These are phyloP conservation scores for Boletellus ananas DNA, from an alignment of 768 basidiomycete species.

Conservation along the genomic window DNA sequence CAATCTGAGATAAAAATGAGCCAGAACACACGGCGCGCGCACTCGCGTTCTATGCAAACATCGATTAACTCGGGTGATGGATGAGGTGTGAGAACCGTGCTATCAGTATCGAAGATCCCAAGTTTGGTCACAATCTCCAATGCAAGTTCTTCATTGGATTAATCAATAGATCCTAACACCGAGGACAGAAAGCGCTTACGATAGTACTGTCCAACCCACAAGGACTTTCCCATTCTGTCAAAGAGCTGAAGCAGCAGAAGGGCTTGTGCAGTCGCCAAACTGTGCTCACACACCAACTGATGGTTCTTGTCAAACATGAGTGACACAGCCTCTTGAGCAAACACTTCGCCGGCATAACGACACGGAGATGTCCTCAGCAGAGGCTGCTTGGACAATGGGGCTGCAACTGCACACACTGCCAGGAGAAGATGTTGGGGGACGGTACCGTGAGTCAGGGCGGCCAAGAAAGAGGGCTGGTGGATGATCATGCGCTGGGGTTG, in stretches of 20 bases:
- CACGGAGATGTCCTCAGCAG: slow-evolving; percentile 52
- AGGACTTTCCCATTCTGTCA: slow-evolving; percentile 45
- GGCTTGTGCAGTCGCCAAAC: slow-evolving; percentile 70
- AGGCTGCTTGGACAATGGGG: slow-evolving; percentile 68
- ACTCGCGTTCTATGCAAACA: slow-evolving; percentile 67
- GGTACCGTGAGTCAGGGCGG: slow-evolving; percentile 58
- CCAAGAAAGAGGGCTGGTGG: slow-evolving; percentile 74
- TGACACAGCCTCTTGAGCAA: slow-evolving; percentile 56
- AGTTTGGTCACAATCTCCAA: slow-evolving; percentile 64
- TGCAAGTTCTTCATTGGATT: slow-evolving; percentile 48
- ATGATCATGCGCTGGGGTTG: slow-evolving; percentile 74
- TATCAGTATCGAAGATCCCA: slow-evolving; percentile 61
- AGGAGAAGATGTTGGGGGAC: slow-evolving; percentile 70
- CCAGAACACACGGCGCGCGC: slow-evolving; percentile 81
- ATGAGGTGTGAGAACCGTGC: slow-evolving; percentile 54
- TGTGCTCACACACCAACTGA: slow-evolving; percentile 54
- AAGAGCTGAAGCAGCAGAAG: slow-evolving; percentile 70
- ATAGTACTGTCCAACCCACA: slow-evolving; percentile 28
- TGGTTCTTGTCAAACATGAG: slow-evolving; percentile 72
- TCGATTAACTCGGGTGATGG: slow-evolving; percentile 59
- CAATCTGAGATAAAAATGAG: slow-evolving; percentile 61
- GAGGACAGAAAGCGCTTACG: slow-evolving; percentile 22
- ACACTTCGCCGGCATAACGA: slow-evolving; percentile 51
- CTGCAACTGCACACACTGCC: slow-evolving; percentile 74
- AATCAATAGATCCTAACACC: slow-evolving; percentile 4